Percentiles rank a stretch among this genome's conserved stretches.
Evolutionary conservation across 257 asterid genomes (phyloP).

Genomic region (Mitragyna speciosa): DNA sequence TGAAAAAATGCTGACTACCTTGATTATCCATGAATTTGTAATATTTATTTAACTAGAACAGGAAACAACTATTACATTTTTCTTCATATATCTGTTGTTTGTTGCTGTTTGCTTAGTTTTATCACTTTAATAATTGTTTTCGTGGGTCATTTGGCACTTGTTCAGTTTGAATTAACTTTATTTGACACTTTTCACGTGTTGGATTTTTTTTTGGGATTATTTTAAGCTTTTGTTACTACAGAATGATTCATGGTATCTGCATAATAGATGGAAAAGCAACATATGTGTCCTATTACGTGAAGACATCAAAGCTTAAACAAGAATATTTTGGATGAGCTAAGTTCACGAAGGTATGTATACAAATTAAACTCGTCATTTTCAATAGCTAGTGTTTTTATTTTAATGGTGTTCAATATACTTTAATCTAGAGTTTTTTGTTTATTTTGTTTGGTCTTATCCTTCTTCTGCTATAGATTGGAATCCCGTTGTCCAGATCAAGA

Average conservation of each 20-base stretch:
- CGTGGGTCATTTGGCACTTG: background rate
- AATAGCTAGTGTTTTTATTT: background rate
- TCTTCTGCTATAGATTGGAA: no score
- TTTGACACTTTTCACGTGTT: background rate
- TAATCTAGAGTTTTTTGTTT: no score
- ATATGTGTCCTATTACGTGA: constrained; percentile 86
- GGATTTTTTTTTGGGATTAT: background rate
- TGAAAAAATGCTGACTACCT: background rate
- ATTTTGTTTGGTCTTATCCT: no score
- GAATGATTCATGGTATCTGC: constrained; percentile 97
- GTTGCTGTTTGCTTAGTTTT: background rate
- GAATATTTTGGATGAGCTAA: constrained; percentile 76
- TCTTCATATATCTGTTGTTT: background rate
- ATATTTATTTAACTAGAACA: background rate
- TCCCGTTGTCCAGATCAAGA: no score
- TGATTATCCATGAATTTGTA: background rate
- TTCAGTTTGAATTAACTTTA: background rate
- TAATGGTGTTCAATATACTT: background rate
- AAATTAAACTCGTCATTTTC: background rate
- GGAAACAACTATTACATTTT: background rate
- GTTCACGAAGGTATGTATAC: constrained; percentile 69
- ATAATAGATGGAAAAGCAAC: constrained; percentile 94
- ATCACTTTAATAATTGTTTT: background rate
- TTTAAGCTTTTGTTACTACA: constrained; percentile 25
- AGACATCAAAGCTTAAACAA: constrained; percentile 83